Conservation (phyloP, 2,329 filamentous ascomycete species). For the Emmonsiellopsis sp. region DNA sequence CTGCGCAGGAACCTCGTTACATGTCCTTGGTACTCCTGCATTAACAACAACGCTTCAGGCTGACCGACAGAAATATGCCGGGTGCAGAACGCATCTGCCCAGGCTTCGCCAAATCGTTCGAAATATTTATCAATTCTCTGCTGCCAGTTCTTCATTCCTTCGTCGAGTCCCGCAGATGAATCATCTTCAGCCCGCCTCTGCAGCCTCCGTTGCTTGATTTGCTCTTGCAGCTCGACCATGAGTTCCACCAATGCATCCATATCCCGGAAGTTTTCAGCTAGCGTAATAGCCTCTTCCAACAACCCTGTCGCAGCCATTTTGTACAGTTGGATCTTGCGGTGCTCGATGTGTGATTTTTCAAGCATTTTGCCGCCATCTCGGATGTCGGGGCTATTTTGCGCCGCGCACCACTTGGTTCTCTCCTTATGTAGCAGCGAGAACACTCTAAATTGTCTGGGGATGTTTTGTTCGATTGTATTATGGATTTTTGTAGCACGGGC, state of each 20-base stretch:
- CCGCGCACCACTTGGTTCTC: slow-evolving; percentile 49
- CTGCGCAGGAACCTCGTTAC: slow-evolving; percentile 72
- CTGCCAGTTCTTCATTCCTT: slow-evolving; percentile 19
- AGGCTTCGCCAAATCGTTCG: slow-evolving; percentile 40
- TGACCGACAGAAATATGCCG: slow-evolving; percentile 62
- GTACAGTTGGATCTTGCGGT: slow-evolving; percentile 40
- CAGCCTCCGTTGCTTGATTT: slow-evolving; percentile 21
- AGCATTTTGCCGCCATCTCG: slow-evolving; percentile 42
- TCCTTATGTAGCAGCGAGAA: slow-evolving; percentile 52
- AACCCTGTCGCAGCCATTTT: slow-evolving; percentile 44
- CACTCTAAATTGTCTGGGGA: slow-evolving; percentile 47
- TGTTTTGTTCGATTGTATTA: slow-evolving; percentile 38
- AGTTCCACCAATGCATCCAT: slow-evolving; percentile 53
- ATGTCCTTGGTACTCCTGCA: slow-evolving; percentile 61
- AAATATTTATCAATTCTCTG: slow-evolving; percentile 39
- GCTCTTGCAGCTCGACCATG: slow-evolving; percentile 33
- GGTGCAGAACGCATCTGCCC: slow-evolving; percentile 66
- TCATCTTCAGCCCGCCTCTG: slow-evolving; percentile 11
- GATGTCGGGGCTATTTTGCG: slow-evolving; percentile 42
- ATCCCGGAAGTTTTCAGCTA: slow-evolving; percentile 56
- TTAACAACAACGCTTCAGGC: slow-evolving; percentile 57
- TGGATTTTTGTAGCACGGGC: slow-evolving; percentile 31
- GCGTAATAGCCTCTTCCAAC: slow-evolving; percentile 47
- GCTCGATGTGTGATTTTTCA: slow-evolving; percentile 31
- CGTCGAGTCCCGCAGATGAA: slow-evolving; percentile 12